Evolutionary conservation across 129 eudicot species (phyloP), one percentile per base, ranked within the genome.

Genomic region (Tanacetum coccineum): DNA sequence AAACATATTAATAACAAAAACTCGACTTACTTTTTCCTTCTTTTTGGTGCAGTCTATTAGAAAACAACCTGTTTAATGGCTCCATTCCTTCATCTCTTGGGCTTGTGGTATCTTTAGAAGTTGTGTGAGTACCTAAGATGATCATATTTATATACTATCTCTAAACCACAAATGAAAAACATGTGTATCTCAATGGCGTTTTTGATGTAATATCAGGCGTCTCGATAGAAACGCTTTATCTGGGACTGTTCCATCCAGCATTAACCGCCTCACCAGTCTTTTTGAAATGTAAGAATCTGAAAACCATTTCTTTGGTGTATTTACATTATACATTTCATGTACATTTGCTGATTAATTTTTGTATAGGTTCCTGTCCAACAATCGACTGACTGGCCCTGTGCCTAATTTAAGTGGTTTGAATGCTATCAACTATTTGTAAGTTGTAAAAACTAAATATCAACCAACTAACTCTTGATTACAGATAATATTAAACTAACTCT

Each of bases 51-150:
- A 92, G 96, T 78, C 83, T 92, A 49, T 74, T 92, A 36, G 98
- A 92, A 21, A 80, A 75, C 88, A 92, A 88, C 77, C 71, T 26
- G 76, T 82, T 92, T 11, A 78, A 47, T 3, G 98, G 98, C 60
- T 19, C 32, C 36, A 85, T 92, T 62, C 98, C 98, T 45, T 32
- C 76, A 6, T 80, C 91, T 6, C 71, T 92, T 26, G 95, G 91
- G 75, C 89, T 83, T 15, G 89, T 80, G 48, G 59, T 40, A 55
- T 70, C 79, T 5, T 77, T 92, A 64, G 89, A 88, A 71, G 87
- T 81, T 62, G 65, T 92, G 98, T 88, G 71, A 88, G 98, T 88
- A 76, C 30, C 22, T 36, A 44, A 68, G 54, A 44, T 58, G 13
- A 58, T 70, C 59, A 73, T 45, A 66, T 22, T 2, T 22, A 18